Percentiles rank a stretch among this genome's conserved stretches.
These are phyloP conservation scores for Oryza glumipatula DNA, from an alignment of 176 grass and related monocot species.

Conservation along the genomic window DNA sequence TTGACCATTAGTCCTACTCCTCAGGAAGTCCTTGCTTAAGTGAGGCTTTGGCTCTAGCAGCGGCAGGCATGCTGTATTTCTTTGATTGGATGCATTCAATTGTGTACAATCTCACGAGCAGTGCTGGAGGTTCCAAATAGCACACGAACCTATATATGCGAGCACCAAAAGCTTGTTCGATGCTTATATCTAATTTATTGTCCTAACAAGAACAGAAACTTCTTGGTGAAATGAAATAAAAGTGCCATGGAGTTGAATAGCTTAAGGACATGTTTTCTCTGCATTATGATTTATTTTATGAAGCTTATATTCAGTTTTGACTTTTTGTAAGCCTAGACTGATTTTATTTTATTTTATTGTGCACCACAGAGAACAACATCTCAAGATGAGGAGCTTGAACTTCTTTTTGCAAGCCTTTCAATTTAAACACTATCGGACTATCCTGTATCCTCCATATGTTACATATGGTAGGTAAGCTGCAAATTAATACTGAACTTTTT, in stretches of 20 bases:
- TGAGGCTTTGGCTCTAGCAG: too few relatives aligned
- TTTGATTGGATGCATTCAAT: too few relatives aligned
- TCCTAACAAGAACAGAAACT: neutral
- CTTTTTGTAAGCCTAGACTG: neutral
- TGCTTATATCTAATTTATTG: neutral
- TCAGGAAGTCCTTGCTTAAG: too few relatives aligned
- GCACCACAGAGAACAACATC: constrained; percentile 56
- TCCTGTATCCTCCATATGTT: constrained; percentile 17
- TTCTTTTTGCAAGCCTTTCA: constrained; percentile 91
- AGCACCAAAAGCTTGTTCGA: neutral
- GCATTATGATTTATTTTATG: neutral
- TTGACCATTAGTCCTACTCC: too few relatives aligned
- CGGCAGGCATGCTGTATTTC: too few relatives aligned
- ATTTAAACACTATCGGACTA: constrained; percentile 39
- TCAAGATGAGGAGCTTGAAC: constrained; percentile 85
- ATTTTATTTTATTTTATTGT: neutral
- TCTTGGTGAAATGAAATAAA: neutral
- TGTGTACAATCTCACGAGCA: too few relatives aligned
- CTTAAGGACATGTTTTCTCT: neutral
- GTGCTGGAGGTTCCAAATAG: too few relatives aligned
- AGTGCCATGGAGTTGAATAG: neutral
- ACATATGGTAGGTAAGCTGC: constrained; percentile 32
- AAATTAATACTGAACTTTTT: constrained; percentile 9
- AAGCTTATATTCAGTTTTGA: neutral
- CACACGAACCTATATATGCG: neutral